Evolutionary conservation across 768 basidiomycete genomes (phyloP).

Genomic region (Tephrocybe sp.): DNA sequence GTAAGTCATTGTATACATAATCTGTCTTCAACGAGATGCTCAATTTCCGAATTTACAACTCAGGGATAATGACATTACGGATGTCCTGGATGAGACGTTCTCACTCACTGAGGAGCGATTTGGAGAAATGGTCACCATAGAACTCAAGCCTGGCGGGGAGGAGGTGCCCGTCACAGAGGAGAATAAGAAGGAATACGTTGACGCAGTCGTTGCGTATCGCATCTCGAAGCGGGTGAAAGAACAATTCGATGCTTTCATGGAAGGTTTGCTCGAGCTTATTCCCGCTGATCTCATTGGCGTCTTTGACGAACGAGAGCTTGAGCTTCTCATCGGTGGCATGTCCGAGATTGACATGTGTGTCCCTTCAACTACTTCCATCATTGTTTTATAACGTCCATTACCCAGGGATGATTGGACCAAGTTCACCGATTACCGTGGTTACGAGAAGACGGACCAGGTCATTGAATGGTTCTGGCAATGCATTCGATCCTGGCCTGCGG

Average conservation of each 20-base stretch:
- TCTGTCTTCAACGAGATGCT: neutral
- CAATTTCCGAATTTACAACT: neutral
- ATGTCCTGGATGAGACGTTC: slow-evolving; percentile 73
- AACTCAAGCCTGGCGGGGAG: slow-evolving; percentile 63
- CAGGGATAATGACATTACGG: slow-evolving; percentile 77
- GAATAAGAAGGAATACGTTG: slow-evolving; percentile 80
- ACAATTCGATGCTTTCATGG: slow-evolving; percentile 85
- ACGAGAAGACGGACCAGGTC: slow-evolving; percentile 82
- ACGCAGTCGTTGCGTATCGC: slow-evolving; percentile 78
- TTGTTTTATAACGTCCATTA: neutral
- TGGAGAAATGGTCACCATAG: slow-evolving; percentile 67
- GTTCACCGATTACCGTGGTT: slow-evolving; percentile 90
- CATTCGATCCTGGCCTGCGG: slow-evolving; percentile 86
- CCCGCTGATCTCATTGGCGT: slow-evolving; percentile 83
- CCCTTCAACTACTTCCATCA: neutral
- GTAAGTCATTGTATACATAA: slow-evolving; percentile 37
- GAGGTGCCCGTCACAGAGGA: slow-evolving; percentile 65
- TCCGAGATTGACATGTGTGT: slow-evolving; percentile 84
- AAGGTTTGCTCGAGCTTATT: slow-evolving; percentile 81
- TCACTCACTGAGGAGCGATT: slow-evolving; percentile 72
- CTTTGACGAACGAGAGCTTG: slow-evolving; percentile 89
- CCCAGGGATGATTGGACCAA: slow-evolving; percentile 87
- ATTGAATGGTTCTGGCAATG: slow-evolving; percentile 98
- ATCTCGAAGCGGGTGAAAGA: slow-evolving; percentile 79
- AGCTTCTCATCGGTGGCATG: slow-evolving; percentile 91